phyloP scores from a whole-genome alignment of 2,329 filamentous ascomycete genomes.

The Cercospora sp. region DNA sequence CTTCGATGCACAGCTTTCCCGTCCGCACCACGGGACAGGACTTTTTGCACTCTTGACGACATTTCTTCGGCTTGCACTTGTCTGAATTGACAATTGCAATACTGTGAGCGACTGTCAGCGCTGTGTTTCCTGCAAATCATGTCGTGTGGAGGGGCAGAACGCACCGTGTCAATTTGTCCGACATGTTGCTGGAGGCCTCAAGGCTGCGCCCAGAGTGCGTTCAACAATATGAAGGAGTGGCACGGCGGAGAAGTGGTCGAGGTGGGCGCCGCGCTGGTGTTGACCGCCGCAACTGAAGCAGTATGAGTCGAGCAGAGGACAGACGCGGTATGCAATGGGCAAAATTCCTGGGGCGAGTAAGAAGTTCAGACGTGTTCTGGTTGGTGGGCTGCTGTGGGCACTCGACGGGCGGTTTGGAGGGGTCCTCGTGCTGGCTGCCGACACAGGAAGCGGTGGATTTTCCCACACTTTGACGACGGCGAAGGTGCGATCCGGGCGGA shows the following conservation, averaged over 20 bases:
- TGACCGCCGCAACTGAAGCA: background rate
- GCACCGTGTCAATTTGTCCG: conserved; percentile 86
- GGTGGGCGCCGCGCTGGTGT: background rate
- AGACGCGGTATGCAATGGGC: background rate
- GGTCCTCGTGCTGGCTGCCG: background rate
- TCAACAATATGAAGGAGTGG: conserved; percentile 12
- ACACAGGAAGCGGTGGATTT: background rate
- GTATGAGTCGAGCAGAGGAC: background rate
- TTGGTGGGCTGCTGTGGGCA: conserved; percentile 6
- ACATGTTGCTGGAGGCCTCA: conserved; percentile 58
- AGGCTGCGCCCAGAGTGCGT: conserved; percentile 7
- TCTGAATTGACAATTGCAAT: conserved; percentile 98
- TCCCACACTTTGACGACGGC: background rate
- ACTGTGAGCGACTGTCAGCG: conserved; percentile 53
- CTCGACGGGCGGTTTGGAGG: background rate
- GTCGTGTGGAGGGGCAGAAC: conserved; percentile 32
- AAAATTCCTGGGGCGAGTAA: conserved; percentile 11
- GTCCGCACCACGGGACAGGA: conserved; percentile 96
- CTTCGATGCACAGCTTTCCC: conserved; percentile 97
- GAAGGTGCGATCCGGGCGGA: background rate
- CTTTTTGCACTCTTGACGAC: conserved; percentile 93
- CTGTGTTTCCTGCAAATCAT: background rate
- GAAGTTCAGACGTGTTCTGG: background rate
- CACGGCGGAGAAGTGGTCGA: background rate
- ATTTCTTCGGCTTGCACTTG: conserved; percentile 79